These are phyloP conservation scores for Arachnomyces sp. DNA, from an alignment of 2,329 filamentous ascomycete species.

Conservation along the genomic window DNA sequence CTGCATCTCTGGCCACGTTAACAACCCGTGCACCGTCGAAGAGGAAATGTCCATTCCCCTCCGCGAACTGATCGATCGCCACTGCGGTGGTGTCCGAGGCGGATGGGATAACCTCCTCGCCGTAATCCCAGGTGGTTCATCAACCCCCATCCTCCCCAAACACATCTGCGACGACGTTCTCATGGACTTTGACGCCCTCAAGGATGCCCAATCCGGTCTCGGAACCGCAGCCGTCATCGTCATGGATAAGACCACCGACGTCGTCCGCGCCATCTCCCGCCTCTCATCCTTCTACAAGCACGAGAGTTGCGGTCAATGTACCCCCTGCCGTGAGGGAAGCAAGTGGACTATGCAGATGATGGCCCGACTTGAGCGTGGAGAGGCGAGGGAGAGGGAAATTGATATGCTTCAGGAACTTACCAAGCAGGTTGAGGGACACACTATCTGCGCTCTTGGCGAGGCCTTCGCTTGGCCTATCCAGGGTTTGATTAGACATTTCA, in stretches of 20 bases:
- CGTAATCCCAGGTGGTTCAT: constrained; percentile 91
- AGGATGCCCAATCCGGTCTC: constrained; percentile 94
- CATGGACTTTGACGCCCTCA: constrained; percentile 98
- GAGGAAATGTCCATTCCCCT: constrained; percentile 99
- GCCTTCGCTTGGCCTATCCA: constrained; percentile 98
- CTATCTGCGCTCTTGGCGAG: constrained; percentile 94
- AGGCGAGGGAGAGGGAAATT: constrained; percentile 83
- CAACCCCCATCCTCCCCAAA: constrained; percentile 91
- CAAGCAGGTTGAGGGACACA: constrained; percentile 98
- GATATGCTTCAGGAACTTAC: constrained; percentile 99
- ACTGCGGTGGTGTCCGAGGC: constrained; percentile 92
- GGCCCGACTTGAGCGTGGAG: constrained; percentile 86
- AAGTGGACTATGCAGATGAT: constrained; percentile 99
- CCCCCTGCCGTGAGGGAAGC: constrained; percentile 96
- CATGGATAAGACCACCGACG: constrained; percentile 96
- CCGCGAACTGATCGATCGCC: constrained; percentile 91
- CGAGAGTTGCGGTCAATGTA: constrained; percentile 97
- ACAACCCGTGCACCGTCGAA: constrained; percentile 95
- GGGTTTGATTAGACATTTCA: constrained; percentile 95
- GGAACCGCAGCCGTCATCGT: constrained; percentile 97
- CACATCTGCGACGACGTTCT: constrained; percentile 83
- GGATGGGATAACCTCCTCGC: constrained; percentile 97
- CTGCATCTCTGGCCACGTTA: constrained; percentile 97
- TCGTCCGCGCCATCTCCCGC: constrained; percentile 86
- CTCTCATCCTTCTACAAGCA: constrained; percentile 97